Conservation (phyloP, 768 basidiomycete species). For the Filobasidium floriforme region DNA sequence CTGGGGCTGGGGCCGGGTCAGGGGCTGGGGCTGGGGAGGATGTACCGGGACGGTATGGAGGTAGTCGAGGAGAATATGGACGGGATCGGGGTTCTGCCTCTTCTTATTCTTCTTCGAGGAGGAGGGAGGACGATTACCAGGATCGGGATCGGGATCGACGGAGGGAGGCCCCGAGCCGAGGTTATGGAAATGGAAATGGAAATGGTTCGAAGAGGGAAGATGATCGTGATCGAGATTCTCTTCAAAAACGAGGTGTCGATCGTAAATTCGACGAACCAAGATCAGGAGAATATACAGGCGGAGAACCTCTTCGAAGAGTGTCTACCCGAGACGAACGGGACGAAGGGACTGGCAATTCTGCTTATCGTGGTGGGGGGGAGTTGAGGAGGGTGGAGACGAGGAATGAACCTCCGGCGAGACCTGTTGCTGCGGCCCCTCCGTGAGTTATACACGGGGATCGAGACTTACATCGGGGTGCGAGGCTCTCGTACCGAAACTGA, state of each 20-base stretch:
- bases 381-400: conserved; percentile 18
- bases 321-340: conserved; percentile 17
- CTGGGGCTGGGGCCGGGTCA: too few relatives aligned
- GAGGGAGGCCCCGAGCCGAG: neutral
- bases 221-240: conserved; percentile 3
- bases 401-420: conserved; percentile 7
- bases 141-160: conserved; percentile 22
- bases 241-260: neutral
- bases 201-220: neutral
- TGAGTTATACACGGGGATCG: too few relatives aligned
- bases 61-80: conserved; percentile 16
- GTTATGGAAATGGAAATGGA: neutral
- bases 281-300: conserved; percentile 15
- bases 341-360: too few relatives aligned
- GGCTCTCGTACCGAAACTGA: too few relatives aligned
- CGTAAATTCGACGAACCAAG: conserved; percentile 5
- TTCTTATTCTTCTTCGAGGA: too few relatives aligned
- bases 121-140: neutral
- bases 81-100: neutral
- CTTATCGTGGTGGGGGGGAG: conserved; percentile 14
- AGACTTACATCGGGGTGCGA: too few relatives aligned
- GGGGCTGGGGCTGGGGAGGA: conserved; percentile 27
- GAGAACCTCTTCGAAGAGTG: conserved; percentile 16
- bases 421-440: neutral
- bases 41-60: conserved; percentile 36